These are phyloP conservation scores for Trametopsis cervina DNA, from an alignment of 768 basidiomycete species.

Conservation along the genomic window DNA sequence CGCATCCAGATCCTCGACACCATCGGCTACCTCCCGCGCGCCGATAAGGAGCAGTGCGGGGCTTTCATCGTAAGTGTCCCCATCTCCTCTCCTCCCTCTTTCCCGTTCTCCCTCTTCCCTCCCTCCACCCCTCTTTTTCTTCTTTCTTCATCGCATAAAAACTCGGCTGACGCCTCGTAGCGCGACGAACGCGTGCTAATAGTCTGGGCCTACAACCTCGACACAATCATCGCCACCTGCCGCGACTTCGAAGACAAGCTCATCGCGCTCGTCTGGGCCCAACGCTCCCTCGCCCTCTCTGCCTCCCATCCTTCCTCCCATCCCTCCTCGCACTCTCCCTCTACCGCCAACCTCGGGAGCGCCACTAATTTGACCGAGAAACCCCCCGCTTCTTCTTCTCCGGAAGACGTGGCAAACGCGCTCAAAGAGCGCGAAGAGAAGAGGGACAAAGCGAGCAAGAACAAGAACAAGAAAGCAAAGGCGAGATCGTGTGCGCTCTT, in stretches of 20 bases:
- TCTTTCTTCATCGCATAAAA: too few species aligned
- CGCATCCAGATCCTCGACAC: constrained; percentile 82
- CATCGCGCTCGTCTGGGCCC: constrained; percentile 73
- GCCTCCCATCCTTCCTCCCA: constrained; percentile 37
- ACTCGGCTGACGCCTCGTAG: constrained; percentile 26
- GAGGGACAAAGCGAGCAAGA: constrained; percentile 7
- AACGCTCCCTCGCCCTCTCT: constrained; percentile 26
- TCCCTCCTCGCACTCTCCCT: constrained; percentile 28
- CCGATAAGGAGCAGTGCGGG: constrained; percentile 88
- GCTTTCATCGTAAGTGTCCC: constrained; percentile 67
- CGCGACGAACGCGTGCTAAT: constrained; percentile 79
- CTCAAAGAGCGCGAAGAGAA: constrained; percentile 2
- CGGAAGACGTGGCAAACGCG: not conserved
- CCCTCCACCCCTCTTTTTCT: not conserved
- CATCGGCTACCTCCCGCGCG: constrained; percentile 57
- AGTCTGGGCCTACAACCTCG: constrained; percentile 81
- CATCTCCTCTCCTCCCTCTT: not conserved
- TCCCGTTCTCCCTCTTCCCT: not conserved
- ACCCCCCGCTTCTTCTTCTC: constrained; percentile 7
- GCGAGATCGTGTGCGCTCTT: constrained; percentile 11
- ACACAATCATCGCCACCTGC: constrained; percentile 69
- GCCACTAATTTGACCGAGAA: constrained; percentile 50
- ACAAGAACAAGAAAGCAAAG: constrained; percentile 20
- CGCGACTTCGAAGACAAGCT: constrained; percentile 69
- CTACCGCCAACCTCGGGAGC: constrained; percentile 41